Evolutionary conservation across 768 basidiomycete genomes (phyloP).

Genomic region (Lanmaoa rubissima): DNA sequence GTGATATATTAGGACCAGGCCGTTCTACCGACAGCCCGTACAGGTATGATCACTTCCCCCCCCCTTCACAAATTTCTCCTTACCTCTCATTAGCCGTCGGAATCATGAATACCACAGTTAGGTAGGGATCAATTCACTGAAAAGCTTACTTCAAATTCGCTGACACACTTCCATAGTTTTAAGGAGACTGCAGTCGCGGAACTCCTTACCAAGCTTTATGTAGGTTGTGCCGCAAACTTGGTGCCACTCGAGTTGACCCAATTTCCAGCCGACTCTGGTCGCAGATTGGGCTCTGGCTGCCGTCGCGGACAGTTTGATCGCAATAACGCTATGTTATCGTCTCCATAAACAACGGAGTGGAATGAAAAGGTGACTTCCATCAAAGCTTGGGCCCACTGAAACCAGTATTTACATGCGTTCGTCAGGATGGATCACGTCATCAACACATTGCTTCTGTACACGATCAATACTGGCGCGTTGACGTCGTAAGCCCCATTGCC

Average conservation of each 20-base stretch:
- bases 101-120: constrained; percentile 1
- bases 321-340: constrained; percentile 8
- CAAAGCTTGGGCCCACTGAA: no score
- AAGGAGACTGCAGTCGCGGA: not conserved
- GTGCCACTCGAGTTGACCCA: not conserved
- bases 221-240: not conserved
- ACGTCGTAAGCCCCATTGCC: constrained; percentile 3
- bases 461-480: not conserved
- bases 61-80: not conserved
- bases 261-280: not conserved
- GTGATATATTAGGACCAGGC: not conserved
- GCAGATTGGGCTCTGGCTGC: not conserved
- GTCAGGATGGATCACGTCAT: constrained; percentile 16
- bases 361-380: constrained; percentile 1
- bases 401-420: not conserved
- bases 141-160: not conserved
- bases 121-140: not conserved
- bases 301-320: constrained; percentile 6
- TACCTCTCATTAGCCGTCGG: constrained; percentile 6
- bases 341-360: constrained; percentile 12
- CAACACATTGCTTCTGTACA: constrained; percentile 19
- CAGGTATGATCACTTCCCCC: constrained; percentile 1
- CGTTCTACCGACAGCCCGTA: constrained; percentile 6
- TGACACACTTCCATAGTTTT: constrained; percentile 7
- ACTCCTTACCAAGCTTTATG: not conserved